Percentiles rank a stretch among this genome's conserved stretches.
These are phyloP conservation scores for Paraconiothyrium sp. DNA, from an alignment of 2,329 filamentous ascomycete species.

Conservation along the genomic window DNA sequence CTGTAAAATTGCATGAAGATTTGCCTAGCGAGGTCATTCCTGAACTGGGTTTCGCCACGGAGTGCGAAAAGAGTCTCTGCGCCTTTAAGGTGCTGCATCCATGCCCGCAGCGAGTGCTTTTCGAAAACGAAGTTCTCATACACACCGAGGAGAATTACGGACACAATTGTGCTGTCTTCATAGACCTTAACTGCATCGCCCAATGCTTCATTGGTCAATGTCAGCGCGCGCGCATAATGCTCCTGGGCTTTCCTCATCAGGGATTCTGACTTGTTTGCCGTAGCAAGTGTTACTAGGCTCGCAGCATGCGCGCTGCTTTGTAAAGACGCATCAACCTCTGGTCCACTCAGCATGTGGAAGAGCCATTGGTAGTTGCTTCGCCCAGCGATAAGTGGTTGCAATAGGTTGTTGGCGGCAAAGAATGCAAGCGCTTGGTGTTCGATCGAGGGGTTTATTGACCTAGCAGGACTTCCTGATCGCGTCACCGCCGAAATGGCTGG, in stretches of 20 bases:
- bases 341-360: slow-evolving; percentile 29
- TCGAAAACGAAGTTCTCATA: slow-evolving; percentile 46
- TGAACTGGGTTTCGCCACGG: slow-evolving; percentile 40
- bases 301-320: slow-evolving; percentile 35
- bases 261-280: slow-evolving; percentile 30
- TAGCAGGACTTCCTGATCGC: not conserved
- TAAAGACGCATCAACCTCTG: slow-evolving; percentile 30
- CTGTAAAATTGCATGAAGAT: slow-evolving; percentile 45
- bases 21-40: slow-evolving; percentile 28
- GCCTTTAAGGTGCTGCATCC: slow-evolving; percentile 46
- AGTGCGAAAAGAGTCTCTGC: slow-evolving; percentile 43
- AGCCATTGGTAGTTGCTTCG: slow-evolving; percentile 42
- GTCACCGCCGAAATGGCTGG: not conserved
- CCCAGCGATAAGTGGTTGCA: slow-evolving; percentile 32
- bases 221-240: slow-evolving; percentile 37
- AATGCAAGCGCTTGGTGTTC: slow-evolving; percentile 43
- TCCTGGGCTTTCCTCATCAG: slow-evolving; percentile 37
- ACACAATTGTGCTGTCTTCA: slow-evolving; percentile 38
- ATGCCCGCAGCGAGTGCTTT: slow-evolving; percentile 39
- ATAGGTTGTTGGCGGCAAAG: slow-evolving; percentile 42
- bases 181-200: slow-evolving; percentile 19
- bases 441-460: slow-evolving; percentile 29
- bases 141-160: slow-evolving; percentile 45
- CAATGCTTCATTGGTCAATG: slow-evolving; percentile 37
- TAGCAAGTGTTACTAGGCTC: slow-evolving; percentile 36